A percentile compares a stretch with the other conserved stretches of the same genome.
These are phyloP conservation scores for Arthrobotrys iridis DNA, from an alignment of 2,329 filamentous ascomycete species.

Conservation along the genomic window DNA sequence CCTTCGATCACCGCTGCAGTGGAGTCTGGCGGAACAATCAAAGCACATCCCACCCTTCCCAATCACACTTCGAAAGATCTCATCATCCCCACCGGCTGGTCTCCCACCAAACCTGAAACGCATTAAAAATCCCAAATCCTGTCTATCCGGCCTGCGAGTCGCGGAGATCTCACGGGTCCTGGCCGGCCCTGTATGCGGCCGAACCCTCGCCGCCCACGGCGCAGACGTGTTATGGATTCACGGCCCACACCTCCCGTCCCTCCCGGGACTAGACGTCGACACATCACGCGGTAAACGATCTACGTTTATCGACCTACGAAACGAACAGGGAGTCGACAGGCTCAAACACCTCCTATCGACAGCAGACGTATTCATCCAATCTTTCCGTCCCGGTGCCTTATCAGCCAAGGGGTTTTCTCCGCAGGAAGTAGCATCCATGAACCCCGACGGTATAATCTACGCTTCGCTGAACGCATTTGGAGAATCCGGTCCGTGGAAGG, in stretches of 20 bases:
- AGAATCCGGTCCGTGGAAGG: constrained; percentile 64
- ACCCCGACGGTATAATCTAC: constrained; percentile 64
- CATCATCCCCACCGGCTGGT: constrained; percentile 46
- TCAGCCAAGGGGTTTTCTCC: constrained; percentile 63
- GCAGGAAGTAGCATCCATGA: constrained; percentile 61
- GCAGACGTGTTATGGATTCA: constrained; percentile 63
- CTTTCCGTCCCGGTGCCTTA: constrained; percentile 65
- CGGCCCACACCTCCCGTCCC: constrained; percentile 60
- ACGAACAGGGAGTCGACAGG: constrained; percentile 55
- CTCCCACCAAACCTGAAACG: constrained; percentile 55
- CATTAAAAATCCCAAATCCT: constrained; percentile 51
- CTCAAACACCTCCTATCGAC: constrained; percentile 60
- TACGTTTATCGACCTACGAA: constrained; percentile 61
- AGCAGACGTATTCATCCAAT: constrained; percentile 64
- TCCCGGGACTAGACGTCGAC: constrained; percentile 61
- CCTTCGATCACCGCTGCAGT: constrained; percentile 65
- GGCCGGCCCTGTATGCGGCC: constrained; percentile 61
- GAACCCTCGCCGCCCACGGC: constrained; percentile 62
- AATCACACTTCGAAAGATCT: constrained; percentile 63
- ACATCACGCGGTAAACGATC: constrained; percentile 61
- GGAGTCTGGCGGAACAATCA: constrained; percentile 67
- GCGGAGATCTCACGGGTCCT: constrained; percentile 62
- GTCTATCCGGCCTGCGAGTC: constrained; percentile 62
- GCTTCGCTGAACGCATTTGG: constrained; percentile 69
- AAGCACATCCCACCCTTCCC: constrained; percentile 64